phyloP scores from a whole-genome alignment of 176 grass and related monocot species.

The Echinochloa phyllopogon region DNA sequence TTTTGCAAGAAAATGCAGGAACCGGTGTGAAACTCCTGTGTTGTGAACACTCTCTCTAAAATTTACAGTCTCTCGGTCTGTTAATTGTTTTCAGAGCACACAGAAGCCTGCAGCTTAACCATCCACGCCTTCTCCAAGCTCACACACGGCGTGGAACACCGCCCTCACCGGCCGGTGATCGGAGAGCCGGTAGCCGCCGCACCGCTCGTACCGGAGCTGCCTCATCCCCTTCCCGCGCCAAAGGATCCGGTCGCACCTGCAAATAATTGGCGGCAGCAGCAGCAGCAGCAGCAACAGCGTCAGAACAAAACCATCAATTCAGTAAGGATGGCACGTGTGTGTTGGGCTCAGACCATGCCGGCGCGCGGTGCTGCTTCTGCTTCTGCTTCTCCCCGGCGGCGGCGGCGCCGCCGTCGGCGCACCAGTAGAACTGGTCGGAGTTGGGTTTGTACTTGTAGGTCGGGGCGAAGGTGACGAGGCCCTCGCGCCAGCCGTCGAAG shows the following conservation, averaged over 20 bases:
- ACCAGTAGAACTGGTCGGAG: slow-evolving; percentile 65
- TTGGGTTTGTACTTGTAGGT: slow-evolving; percentile 79
- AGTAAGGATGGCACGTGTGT: no score
- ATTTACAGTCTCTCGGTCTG: neutral
- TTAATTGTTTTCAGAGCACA: neutral
- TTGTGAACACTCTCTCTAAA: neutral
- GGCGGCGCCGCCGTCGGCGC: neutral
- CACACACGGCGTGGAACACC: slow-evolving; percentile 59
- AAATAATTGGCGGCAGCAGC: neutral
- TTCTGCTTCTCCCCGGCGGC: slow-evolving; percentile 8
- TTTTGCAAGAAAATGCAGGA: no score
- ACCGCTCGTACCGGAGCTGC: slow-evolving; percentile 69
- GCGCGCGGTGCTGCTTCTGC: slow-evolving; percentile 56
- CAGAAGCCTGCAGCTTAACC: neutral
- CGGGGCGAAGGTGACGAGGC: slow-evolving; percentile 68
- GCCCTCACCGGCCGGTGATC: slow-evolving; percentile 85
- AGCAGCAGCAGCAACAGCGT: neutral
- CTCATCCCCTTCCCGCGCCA: slow-evolving; percentile 75
- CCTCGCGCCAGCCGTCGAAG: slow-evolving; percentile 81
- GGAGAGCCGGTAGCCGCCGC: slow-evolving; percentile 61
- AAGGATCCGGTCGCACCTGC: slow-evolving; percentile 86
- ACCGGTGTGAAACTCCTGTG: neutral
- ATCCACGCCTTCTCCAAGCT: neutral
- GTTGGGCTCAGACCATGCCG: slow-evolving; percentile 58
- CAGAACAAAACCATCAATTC: neutral